Evolutionary conservation across 1,284 basidiomycete genomes (phyloP).

Genomic region (Tilletia walkeri): DNA sequence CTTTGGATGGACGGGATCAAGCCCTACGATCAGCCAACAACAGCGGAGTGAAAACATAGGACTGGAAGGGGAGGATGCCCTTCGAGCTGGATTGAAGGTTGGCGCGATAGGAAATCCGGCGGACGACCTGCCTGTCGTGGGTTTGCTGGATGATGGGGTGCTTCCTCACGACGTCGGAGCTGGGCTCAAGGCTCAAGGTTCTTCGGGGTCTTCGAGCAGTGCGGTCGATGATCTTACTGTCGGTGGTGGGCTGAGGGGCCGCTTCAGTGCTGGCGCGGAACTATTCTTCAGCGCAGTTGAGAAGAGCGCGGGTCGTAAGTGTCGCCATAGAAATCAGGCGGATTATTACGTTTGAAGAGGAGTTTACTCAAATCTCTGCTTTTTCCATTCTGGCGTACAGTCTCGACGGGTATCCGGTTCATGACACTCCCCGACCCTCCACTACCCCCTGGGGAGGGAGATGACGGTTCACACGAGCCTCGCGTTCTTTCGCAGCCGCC

Average conservation of each 20-base stretch:
- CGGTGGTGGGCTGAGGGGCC: constrained; percentile 75
- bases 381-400: constrained; percentile 58
- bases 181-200: not conserved
- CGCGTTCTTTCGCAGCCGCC: constrained; percentile 63
- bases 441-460: not conserved
- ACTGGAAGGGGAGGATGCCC: not conserved
- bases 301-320: constrained; percentile 82
- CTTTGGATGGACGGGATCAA: constrained; percentile 63
- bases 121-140: constrained; percentile 38
- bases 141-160: not conserved
- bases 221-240: constrained; percentile 1
- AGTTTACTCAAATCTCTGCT: not conserved
- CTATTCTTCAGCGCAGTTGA: constrained; percentile 90
- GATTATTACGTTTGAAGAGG: not conserved
- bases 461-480: not conserved
- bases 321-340: too few relatives aligned
- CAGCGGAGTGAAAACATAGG: not conserved
- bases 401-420: constrained; percentile 89
- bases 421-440: constrained; percentile 76
- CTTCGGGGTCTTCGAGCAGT: not conserved
- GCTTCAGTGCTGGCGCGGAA: constrained; percentile 88
- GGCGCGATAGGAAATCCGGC: constrained; percentile 32
- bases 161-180: not conserved
- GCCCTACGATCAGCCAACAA: not conserved
- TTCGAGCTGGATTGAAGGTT: constrained; percentile 31